Evolutionary conservation across 495 filamentous ascomycete genomes (phyloP).

Genomic region (Talaromyces ruber): DNA sequence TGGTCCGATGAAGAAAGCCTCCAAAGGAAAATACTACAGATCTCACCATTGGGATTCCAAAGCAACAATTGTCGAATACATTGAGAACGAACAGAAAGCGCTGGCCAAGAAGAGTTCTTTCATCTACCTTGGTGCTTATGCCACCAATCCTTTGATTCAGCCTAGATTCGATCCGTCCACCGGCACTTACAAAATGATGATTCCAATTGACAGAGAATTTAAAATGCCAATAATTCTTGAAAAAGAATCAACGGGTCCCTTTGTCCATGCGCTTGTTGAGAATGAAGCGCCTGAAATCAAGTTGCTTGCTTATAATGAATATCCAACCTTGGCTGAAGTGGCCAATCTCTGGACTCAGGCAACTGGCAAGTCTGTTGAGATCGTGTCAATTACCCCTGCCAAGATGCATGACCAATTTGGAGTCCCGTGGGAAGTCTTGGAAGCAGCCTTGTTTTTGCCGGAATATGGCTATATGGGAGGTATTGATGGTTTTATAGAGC

Average conservation of each 20-base stretch:
- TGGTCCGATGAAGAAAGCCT: conserved; percentile 22
- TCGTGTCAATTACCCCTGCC: conserved; percentile 19
- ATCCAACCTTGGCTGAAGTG: conserved; percentile 20
- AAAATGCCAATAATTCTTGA: conserved; percentile 31
- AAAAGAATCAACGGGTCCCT: conserved; percentile 25
- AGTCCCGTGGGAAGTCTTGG: conserved; percentile 27
- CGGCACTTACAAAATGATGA: conserved; percentile 16
- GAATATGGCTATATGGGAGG: conserved; percentile 36
- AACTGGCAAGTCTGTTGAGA: conserved; percentile 19
- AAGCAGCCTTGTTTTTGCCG: conserved; percentile 19
- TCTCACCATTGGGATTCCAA: conserved; percentile 34
- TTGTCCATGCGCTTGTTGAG: conserved; percentile 32
- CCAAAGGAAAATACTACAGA: conserved; percentile 26
- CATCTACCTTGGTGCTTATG: conserved; percentile 25
- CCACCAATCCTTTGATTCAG: conserved; percentile 22
- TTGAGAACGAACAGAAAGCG: conserved; percentile 16
- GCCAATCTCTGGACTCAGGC: conserved; percentile 22
- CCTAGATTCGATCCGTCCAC: conserved; percentile 18
- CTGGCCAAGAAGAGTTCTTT: conserved; percentile 17
- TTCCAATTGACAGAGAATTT: conserved; percentile 15
- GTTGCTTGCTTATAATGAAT: conserved; percentile 34
- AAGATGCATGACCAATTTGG: conserved; percentile 24
- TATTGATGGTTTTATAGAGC: conserved; percentile 10
- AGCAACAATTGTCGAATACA: conserved; percentile 28
- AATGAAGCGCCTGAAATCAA: conserved; percentile 26